phyloP scores from a whole-genome alignment of 495 filamentous ascomycete genomes.

The Rostrohypoxylon terebratum region DNA sequence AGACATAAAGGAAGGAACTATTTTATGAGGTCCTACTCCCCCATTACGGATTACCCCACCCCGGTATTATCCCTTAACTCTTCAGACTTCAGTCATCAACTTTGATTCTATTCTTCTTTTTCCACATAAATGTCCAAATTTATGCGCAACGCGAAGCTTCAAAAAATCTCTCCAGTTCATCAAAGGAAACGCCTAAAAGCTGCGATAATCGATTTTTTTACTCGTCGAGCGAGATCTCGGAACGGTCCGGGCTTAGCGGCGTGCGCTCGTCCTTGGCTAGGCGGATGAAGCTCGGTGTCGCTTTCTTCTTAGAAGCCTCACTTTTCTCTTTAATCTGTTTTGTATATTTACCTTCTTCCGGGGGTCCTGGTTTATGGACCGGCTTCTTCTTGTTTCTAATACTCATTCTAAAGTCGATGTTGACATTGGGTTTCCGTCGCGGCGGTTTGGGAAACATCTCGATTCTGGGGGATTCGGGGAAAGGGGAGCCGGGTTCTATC shows the following conservation, averaged over 20 bases:
- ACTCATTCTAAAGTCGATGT: background rate
- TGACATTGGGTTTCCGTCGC: background rate
- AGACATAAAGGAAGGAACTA: background rate
- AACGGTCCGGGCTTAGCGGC: slow-evolving; percentile 10
- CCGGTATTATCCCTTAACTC: background rate
- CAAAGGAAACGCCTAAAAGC: slow-evolving; percentile 45
- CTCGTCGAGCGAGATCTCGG: slow-evolving; percentile 49
- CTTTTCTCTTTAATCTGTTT: background rate
- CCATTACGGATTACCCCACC: background rate
- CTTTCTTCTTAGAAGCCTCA: slow-evolving; percentile 5
- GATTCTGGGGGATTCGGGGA: background rate
- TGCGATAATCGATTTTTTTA: slow-evolving; percentile 41
- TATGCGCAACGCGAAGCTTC: slow-evolving; percentile 34
- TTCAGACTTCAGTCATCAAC: too few relatives aligned
- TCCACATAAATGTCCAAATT: background rate
- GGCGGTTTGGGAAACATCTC: slow-evolving; percentile 39
- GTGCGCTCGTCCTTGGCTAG: slow-evolving; percentile 19
- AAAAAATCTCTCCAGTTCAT: slow-evolving; percentile 45
- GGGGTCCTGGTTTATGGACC: background rate
- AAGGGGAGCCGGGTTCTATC: background rate
- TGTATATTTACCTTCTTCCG: background rate
- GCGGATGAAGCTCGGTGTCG: slow-evolving; percentile 6
- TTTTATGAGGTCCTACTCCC: background rate
- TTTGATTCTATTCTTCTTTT: background rate
- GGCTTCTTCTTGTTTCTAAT: slow-evolving; percentile 3